Base-by-base conservation (phyloP, 2,329 filamentous ascomycete species). In the Alternaria panax region DNA sequence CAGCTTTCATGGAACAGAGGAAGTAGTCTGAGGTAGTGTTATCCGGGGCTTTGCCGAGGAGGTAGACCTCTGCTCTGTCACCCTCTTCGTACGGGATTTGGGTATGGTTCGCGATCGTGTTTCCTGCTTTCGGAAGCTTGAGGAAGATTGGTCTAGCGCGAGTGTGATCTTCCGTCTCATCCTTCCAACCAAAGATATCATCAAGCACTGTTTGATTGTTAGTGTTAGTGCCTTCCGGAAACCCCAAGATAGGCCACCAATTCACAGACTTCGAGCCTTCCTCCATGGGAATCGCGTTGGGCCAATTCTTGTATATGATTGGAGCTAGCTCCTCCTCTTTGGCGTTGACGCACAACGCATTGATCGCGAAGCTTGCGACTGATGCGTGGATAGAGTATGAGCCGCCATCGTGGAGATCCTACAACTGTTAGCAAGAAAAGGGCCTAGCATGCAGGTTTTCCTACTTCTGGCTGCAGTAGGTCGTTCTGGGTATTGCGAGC, bases 51-150 rank as follows among this genome's bases (percentile, higher is more conserved):
- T 59, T 59, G 30, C 57, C 52, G 11, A 59, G 57, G 16, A 59
- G 51, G 38, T 59, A 59, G 2, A 50, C 57, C 22, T 54, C 57
- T 32, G 57, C 14, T 43, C 57, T 40, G 32, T 53, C 54, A 7
- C 43, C 51, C 2, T 22, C 20, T 20, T 40, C 43, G 20, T 55
- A 55, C 0, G 43, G 43, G 2, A 54, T 30, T 34, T 54, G 45
- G 4, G 51, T 59, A 45, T 59, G 57, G 32, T 59, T 59, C 11
- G 57, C 57, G n/a, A 59, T 50, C 28, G 56, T 59, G 24, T 59
- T 59, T 20, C 42, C 56, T 25, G 51, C 56, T 48, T 54, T 59
- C 5, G 56, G 56, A 24, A 47, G 50, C 28, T 59, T 59, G 24
- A 59, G 47, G 5, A 59, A 59, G 3, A 59, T 54, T 12, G 57